Evolutionary conservation across 164 flowering plant genomes (phyloP).

Genomic region (Paratinospora sagittata): DNA sequence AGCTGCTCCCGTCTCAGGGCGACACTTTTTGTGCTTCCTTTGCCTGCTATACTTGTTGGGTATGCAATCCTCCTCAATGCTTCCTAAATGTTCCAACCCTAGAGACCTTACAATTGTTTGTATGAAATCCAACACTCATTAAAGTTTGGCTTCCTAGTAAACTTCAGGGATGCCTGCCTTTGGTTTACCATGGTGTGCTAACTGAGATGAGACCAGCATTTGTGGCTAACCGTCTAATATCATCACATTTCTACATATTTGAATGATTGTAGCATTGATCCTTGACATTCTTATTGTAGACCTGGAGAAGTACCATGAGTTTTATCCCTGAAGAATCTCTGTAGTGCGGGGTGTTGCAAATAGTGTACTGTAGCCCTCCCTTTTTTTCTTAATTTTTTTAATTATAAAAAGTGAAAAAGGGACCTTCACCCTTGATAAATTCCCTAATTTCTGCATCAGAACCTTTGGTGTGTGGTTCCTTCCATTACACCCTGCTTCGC

Average conservation of each 20-base stretch:
- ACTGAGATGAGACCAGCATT: neutral
- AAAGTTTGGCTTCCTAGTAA: neutral
- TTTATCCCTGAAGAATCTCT: neutral
- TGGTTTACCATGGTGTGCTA: slow-evolving; percentile 2
- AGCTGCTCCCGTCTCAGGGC: slow-evolving; percentile 46
- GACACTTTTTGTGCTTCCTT: slow-evolving; percentile 61
- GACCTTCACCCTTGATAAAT: neutral
- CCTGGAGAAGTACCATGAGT: neutral
- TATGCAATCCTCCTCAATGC: slow-evolving; percentile 26
- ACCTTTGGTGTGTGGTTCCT: neutral
- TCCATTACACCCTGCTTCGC: neutral
- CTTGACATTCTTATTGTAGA: neutral
- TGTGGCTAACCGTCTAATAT: neutral
- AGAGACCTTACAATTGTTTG: neutral
- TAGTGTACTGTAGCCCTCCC: neutral
- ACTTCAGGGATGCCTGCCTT: neutral
- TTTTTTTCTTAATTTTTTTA: neutral
- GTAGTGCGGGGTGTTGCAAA: neutral
- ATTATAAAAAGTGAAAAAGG: neutral
- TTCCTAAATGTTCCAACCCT: neutral
- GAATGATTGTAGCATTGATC: neutral
- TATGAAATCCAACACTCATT: neutral
- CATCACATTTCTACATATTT: neutral
- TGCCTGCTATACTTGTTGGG: slow-evolving; percentile 97
- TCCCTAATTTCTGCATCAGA: too few relatives aligned